These are phyloP conservation scores for Pezicula carpinea DNA, from an alignment of 2,329 filamentous ascomycete genomes.

Conservation along the genomic window DNA sequence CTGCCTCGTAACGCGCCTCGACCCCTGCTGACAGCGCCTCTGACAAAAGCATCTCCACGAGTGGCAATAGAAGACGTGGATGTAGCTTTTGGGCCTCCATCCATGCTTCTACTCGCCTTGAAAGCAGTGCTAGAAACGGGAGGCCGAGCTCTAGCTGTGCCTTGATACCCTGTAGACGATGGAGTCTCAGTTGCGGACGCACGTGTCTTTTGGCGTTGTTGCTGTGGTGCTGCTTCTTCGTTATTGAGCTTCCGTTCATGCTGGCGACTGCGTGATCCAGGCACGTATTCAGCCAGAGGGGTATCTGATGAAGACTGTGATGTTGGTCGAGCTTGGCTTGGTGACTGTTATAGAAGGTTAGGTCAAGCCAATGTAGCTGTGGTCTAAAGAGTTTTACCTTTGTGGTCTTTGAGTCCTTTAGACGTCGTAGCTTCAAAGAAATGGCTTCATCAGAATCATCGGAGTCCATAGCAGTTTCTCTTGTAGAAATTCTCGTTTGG, in stretches of 20 bases:
- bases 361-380: neutral
- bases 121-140: too few species aligned
- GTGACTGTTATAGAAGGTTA: neutral
- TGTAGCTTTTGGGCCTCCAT: neutral
- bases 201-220: neutral
- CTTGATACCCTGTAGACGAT: conserved; percentile 21
- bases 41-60: conserved; percentile 9
- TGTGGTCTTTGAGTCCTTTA: too few species aligned
- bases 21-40: conserved; percentile 5
- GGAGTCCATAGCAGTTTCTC: neutral
- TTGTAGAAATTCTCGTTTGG: neutral
- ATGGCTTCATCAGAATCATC: neutral
- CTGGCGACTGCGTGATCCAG: neutral
- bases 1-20: conserved; percentile 18
- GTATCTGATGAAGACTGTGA: conserved; percentile 6
- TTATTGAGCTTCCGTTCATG: neutral
- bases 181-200: neutral
- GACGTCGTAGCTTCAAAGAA: neutral
- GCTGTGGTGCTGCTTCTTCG: neutral
- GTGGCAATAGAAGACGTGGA: conserved; percentile 8
- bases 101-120: neutral
- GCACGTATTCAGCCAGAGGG: neutral
- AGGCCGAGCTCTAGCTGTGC: conserved; percentile 14
- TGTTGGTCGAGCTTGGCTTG: neutral
- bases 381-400: neutral